Base-by-base conservation (phyloP, 179 eudicot species). In the Nepenthes alata region DNA sequence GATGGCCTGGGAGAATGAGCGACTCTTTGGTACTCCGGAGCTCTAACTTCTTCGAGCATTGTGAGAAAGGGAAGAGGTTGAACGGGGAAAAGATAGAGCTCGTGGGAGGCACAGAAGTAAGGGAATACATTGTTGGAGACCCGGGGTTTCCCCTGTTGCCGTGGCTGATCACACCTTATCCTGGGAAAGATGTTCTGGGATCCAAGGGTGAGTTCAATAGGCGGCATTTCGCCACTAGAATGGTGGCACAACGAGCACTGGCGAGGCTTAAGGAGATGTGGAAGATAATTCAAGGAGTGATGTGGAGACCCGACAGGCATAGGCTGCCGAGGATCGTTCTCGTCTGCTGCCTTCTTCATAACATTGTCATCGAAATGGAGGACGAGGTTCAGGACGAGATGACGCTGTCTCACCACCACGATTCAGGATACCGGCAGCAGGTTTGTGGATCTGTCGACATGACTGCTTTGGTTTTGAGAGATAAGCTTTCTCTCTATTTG, bases 301-400 rank as follows among this genome's bases (percentile, higher is more conserved):
- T 89, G 96, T 91, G 88, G 91, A 81, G 89, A 64, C 93, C 96
- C 0, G 91, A 91, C 75, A 86, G 84, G 78, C 70, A 83, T 50
- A 91, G 57, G 74, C 62, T 89, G 49, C 98, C 95, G 1, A 84
- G 96, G 72, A 75, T 84, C 35, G 81, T 89, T n/a, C 85, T 84
- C 5, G 96, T 77, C 37, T 89, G 96, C 53, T 89, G 98, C 72
- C 34, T 61, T 34, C 78, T 80, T 3, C 83, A 83, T 37, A 83
- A 83, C 37, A 80, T 83, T 45, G 52, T 78, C 3, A 83, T 83
- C 53, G 88, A 83, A 56, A 65, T 75, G 81, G 81, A 78, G 34
- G 85, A 76, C 51, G 71, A 65, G 3, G 68, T 57, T 48, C 48
- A 16, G 2, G 72, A 75, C 16, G 79, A 74, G 68, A 39, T 58